These are phyloP conservation scores for Begonia peltatifolia DNA, from an alignment of 306 rosid species.

Conservation along the genomic window DNA sequence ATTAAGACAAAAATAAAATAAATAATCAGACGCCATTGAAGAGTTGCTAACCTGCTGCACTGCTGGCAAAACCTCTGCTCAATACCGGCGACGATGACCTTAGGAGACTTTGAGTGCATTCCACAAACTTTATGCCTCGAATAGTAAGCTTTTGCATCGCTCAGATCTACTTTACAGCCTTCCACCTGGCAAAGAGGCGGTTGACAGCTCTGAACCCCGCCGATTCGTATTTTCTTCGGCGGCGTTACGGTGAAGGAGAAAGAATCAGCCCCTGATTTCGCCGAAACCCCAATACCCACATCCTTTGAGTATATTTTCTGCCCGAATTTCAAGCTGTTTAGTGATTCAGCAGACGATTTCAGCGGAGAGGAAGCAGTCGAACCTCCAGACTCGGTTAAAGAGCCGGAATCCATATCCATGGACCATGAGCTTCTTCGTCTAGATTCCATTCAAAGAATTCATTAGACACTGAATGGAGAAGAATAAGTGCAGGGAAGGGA, in stretches of 20 bases:
- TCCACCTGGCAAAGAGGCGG: constrained; percentile 94
- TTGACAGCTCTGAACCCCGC: constrained; percentile 24
- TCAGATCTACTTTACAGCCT: constrained; percentile 81
- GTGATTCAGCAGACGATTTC: constrained; percentile 44
- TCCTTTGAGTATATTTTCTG: constrained; percentile 71
- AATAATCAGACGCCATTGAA: neutral
- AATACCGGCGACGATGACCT: constrained; percentile 55
- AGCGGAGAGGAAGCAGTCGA: constrained; percentile 35
- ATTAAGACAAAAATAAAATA: neutral
- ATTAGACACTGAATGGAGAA: constrained; percentile 3
- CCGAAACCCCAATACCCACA: constrained; percentile 20
- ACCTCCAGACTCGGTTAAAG: constrained; percentile 36
- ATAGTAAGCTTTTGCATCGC: constrained; percentile 73
- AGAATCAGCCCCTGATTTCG: constrained; percentile 22
- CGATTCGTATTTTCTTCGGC: constrained; percentile 36
- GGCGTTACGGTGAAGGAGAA: constrained; percentile 25
- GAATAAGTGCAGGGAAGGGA: neutral
- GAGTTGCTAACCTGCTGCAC: constrained; percentile 56
- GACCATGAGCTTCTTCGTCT: constrained; percentile 16
- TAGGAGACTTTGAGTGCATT: constrained; percentile 77
- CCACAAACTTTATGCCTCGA: constrained; percentile 82
- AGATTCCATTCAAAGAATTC: constrained; percentile 20
- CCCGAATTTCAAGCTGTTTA: constrained; percentile 67
- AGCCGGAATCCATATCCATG: constrained; percentile 39
- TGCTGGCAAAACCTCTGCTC: constrained; percentile 95